Base-by-base conservation (phyloP, 352 stramenopile species). In the Blastocystis hominis region DNA sequence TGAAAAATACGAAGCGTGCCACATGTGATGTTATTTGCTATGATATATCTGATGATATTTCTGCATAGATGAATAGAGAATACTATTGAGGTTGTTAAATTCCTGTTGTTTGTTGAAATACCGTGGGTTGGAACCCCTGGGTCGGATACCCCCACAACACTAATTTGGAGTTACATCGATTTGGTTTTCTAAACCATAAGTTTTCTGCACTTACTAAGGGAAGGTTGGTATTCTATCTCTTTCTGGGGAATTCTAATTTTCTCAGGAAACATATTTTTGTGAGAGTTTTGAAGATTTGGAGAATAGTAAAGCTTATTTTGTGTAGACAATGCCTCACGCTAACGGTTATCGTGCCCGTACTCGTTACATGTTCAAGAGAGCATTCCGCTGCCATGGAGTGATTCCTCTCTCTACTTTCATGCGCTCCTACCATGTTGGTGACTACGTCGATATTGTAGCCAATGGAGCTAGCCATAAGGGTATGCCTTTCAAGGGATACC, bases 401-500 rank as follows among this genome's bases (percentile, higher is more conserved):
- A 94, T 97, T 90, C 93, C 96, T 90, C 94, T 98, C 88, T 97
- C 94, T 88, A 97, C 96, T 91, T 98, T 98, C 92, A 91, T 98
- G 90, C 94, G 95, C 89, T 97, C 93, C 62, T 98, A 98, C 92
- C 98, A 98, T 94, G 94, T 98, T 79, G 97, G 96, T 75, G 97
- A 99, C 93, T 98, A 98, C 92, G 97, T 99, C n/a, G 97, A 99
- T 91, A 98, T 99, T 92, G 98, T 98, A 91, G 96, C 95, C 86
- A 97, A 99, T 93, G 95, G 94, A 86, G 95, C 95, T 88, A 94
- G 98, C 89, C 97, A 99, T 92, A 99, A 99, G 94, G 97, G 56
- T 88, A 99, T 99, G 97, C 97, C 97, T 63, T 96, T 98, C 95
- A 99, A 98, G 94, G 96, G 95, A 92, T 99, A 99, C 94, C 97